Percentiles rank a stretch among this genome's conserved stretches.
These are phyloP conservation scores for Coprinopsis marcescibilis DNA, from an alignment of 768 basidiomycete species.

Conservation along the genomic window DNA sequence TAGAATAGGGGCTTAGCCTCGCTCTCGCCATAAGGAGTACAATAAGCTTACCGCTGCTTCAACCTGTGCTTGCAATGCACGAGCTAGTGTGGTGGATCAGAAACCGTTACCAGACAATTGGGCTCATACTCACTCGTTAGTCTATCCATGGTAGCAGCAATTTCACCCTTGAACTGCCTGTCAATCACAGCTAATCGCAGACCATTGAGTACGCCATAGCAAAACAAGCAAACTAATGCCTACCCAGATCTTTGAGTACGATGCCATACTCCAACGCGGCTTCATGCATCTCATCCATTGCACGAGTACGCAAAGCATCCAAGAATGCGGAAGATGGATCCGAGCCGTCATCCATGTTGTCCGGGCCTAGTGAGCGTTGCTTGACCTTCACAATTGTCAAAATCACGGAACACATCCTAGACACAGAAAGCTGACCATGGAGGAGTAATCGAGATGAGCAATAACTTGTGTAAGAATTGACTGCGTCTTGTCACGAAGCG, in stretches of 20 bases:
- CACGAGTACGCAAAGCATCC: slow-evolving; percentile 74
- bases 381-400: slow-evolving; percentile 48
- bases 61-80: slow-evolving; percentile 81
- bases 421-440: slow-evolving; percentile 29
- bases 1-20: slow-evolving; percentile 18
- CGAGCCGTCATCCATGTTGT: slow-evolving; percentile 62
- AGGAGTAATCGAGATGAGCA: slow-evolving; percentile 57
- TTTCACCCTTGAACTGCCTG: slow-evolving; percentile 85
- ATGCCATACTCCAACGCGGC: slow-evolving; percentile 85
- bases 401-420: neutral
- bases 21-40: neutral
- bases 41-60: slow-evolving; percentile 63
- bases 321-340: slow-evolving; percentile 74
- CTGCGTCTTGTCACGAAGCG: slow-evolving; percentile 76
- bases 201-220: neutral
- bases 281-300: slow-evolving; percentile 82
- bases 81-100: slow-evolving; percentile 33
- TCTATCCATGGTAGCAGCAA: slow-evolving; percentile 80
- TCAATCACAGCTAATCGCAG: slow-evolving; percentile 65
- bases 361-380: slow-evolving; percentile 73
- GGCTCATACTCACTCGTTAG: slow-evolving; percentile 40
- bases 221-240: slow-evolving; percentile 10
- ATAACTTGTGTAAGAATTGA: slow-evolving; percentile 85
- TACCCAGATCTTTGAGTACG: slow-evolving; percentile 71
- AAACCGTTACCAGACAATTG: neutral